These are phyloP conservation scores for Mesostigma viride DNA, from an alignment of 139 green algal genomes.

Conservation along the genomic window DNA sequence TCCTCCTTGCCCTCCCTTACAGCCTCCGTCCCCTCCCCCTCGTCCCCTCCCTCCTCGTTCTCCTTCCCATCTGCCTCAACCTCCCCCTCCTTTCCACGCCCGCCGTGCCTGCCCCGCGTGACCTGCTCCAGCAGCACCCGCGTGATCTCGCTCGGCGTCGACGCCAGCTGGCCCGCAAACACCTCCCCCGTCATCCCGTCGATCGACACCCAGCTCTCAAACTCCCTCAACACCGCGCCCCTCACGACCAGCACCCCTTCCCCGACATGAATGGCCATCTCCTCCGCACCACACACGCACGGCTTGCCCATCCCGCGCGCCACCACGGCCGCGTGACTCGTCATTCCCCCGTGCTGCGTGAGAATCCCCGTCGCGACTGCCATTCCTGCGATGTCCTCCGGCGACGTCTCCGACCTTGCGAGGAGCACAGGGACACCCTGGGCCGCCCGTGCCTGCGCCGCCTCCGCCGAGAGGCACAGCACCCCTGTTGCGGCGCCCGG, in stretches of 20 bases:
- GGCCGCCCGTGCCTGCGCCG: constrained; percentile 50
- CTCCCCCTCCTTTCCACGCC: constrained; percentile 61
- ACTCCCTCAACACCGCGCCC: too few relatives aligned
- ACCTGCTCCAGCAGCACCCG: too few relatives aligned
- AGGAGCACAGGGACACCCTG: constrained; percentile 45
- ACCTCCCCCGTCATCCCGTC: constrained; percentile 33
- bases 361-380: constrained; percentile 61
- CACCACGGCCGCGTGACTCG: constrained; percentile 74
- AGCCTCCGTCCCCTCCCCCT: background rate
- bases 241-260: too few relatives aligned
- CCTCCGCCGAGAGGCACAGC: constrained; percentile 57
- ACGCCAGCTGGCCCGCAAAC: constrained; percentile 41
- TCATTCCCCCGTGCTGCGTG: constrained; percentile 76
- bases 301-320: constrained; percentile 83
- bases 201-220: too few relatives aligned
- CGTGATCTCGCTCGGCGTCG: constrained; percentile 41
- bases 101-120: constrained; percentile 62
- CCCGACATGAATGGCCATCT: background rate
- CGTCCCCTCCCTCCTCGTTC: background rate
- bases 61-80: constrained; percentile 28
- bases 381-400: constrained; percentile 83
- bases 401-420: constrained; percentile 64
- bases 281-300: constrained; percentile 57
- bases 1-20: too few relatives aligned
- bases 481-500: constrained; percentile 61